Percentiles rank a stretch among this genome's conserved stretches.
Evolutionary conservation across 2,329 filamentous ascomycete species (phyloP).

Genomic region (Hyphodiscus sp.): DNA sequence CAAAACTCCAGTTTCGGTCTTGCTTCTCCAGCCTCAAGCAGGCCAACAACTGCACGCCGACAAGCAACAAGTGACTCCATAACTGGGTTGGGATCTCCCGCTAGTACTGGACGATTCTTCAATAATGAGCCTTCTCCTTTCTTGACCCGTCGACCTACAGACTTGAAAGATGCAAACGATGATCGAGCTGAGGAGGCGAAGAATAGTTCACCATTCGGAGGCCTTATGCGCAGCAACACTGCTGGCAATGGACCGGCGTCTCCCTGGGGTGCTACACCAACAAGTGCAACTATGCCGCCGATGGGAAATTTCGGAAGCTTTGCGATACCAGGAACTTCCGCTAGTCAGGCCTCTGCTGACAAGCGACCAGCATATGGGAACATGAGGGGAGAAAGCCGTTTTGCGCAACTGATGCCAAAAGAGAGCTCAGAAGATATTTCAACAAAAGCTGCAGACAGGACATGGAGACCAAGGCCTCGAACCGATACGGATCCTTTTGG

Average conservation of each 20-base stretch:
- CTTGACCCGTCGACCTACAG: constrained; percentile 47
- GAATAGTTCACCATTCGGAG: constrained; percentile 35
- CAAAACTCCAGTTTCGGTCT: constrained; percentile 58
- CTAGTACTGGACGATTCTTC: constrained; percentile 49
- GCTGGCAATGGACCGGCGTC: constrained; percentile 40
- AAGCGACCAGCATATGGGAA: constrained; percentile 65
- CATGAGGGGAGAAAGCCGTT: constrained; percentile 68
- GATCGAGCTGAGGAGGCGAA: constrained; percentile 46
- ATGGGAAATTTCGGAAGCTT: constrained; percentile 91
- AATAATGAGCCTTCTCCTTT: constrained; percentile 58
- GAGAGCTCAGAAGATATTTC: constrained; percentile 62
- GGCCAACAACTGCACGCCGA: constrained; percentile 66
- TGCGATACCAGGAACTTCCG: constrained; percentile 50
- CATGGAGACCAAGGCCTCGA: constrained; percentile 54
- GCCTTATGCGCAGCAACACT: constrained; percentile 49
- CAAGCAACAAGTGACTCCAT: constrained; percentile 73
- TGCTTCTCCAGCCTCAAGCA: constrained; percentile 64
- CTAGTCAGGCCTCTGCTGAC: constrained; percentile 52
- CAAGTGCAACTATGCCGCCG: constrained; percentile 59
- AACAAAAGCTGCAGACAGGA: constrained; percentile 45
- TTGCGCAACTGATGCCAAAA: constrained; percentile 80
- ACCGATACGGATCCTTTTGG: constrained; percentile 71
- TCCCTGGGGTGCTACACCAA: constrained; percentile 37
- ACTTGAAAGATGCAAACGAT: constrained; percentile 45
- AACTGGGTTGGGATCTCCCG: constrained; percentile 56